A percentile compares a stretch with the other conserved stretches of the same genome.
These are phyloP conservation scores for Diospyros lotus DNA, from an alignment of 148 eudicot species.

Conservation along the genomic window DNA sequence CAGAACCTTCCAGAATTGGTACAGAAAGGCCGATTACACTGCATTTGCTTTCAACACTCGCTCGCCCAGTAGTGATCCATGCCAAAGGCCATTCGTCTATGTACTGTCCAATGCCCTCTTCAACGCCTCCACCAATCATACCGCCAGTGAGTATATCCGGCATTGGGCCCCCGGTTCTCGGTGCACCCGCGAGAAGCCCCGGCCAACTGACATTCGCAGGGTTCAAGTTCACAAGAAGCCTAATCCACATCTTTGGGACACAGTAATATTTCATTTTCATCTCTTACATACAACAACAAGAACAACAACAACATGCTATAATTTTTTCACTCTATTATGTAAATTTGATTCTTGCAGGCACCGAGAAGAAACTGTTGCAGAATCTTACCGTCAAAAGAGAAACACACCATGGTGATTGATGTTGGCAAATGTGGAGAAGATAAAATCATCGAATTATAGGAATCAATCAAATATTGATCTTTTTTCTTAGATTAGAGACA, in stretches of 20 bases:
- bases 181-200: constrained; percentile 24
- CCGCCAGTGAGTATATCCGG: constrained; percentile 24
- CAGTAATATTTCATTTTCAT: constrained; percentile 27
- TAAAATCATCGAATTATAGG: constrained; percentile 28
- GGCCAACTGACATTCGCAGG: constrained; percentile 19
- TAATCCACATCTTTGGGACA: constrained; percentile 48
- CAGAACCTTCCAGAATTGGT: constrained; percentile 46
- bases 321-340: too few relatives aligned
- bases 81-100: constrained; percentile 37
- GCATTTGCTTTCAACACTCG: constrained; percentile 43
- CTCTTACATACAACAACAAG: background rate
- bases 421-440: constrained; percentile 50
- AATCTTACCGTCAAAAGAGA: constrained; percentile 27
- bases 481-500: too few relatives aligned
- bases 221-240: constrained; percentile 44
- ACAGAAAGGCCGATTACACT: constrained; percentile 17
- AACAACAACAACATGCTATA: background rate
- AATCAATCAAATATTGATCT: too few relatives aligned
- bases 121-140: constrained; percentile 6
- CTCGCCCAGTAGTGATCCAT: constrained; percentile 26
- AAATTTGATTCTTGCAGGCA: constrained; percentile 23
- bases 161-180: constrained; percentile 9
- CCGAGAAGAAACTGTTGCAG: constrained; percentile 65
- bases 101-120: constrained; percentile 19
- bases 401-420: constrained; percentile 33